Conservation (phyloP, 2,329 filamentous ascomycete species). For the Xylaria sp. region DNA sequence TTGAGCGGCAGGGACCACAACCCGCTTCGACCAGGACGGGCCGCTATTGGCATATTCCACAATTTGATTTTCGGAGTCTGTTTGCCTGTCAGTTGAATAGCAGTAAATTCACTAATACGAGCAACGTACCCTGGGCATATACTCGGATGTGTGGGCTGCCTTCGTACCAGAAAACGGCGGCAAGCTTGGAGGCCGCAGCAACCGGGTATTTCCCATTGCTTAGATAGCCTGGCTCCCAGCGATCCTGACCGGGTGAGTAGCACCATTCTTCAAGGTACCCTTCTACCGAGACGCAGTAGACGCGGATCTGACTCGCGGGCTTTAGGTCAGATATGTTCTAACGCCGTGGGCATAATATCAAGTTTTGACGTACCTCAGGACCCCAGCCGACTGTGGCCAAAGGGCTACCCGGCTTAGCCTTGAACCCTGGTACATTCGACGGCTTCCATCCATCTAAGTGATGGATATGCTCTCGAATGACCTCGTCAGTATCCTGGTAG, state of each 20-base stretch:
- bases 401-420: not conserved
- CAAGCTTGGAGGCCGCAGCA: not conserved
- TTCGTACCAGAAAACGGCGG: not conserved
- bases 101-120: not conserved
- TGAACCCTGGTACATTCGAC: not conserved
- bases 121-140: not conserved
- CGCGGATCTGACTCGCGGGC: not conserved
- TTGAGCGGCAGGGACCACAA: not conserved
- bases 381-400: not conserved
- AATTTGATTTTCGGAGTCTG: not conserved
- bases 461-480: not conserved
- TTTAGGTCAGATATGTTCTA: not conserved
- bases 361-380: not conserved
- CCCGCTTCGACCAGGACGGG: not conserved
- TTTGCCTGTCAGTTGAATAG: not conserved
- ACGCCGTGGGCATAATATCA: not conserved
- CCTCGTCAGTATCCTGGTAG: not conserved
- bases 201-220: not conserved
- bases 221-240: not conserved
- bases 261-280: constrained; percentile 1
- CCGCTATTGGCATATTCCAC: not conserved
- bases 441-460: not conserved
- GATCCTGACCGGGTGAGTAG: not conserved
- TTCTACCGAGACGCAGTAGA: not conserved
- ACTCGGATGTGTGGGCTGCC: not conserved